A percentile compares a stretch with the other conserved stretches of the same genome.
Evolutionary conservation across 306 rosid species (phyloP).

Genomic region (Oxytropis ochrocephala): DNA sequence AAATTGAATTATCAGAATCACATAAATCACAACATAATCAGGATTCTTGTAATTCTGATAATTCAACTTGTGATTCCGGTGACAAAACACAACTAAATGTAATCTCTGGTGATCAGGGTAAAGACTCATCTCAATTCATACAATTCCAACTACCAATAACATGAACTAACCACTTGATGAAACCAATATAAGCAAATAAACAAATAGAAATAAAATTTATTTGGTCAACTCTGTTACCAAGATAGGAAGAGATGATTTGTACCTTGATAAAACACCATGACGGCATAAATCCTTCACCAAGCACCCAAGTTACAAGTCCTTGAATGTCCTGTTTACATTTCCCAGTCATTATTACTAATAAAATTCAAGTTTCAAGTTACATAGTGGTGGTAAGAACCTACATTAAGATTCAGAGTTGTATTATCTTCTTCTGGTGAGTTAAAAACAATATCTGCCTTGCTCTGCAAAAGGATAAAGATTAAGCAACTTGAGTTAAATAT

Average conservation of each 20-base stretch:
- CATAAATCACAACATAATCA: not conserved
- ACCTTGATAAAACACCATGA: constrained; percentile 95
- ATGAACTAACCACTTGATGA: not conserved
- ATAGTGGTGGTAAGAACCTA: constrained; percentile 21
- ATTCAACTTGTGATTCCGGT: not conserved
- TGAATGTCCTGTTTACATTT: constrained; percentile 68
- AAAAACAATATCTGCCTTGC: constrained; percentile 77
- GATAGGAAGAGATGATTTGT: not conserved
- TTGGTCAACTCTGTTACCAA: not conserved
- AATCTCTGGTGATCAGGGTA: not conserved
- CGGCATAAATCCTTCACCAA: constrained; percentile 93
- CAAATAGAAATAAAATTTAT: not conserved
- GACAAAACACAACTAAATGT: not conserved
- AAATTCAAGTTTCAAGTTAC: constrained; percentile 11
- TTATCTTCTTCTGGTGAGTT: constrained; percentile 51
- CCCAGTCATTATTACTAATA: constrained; percentile 4
- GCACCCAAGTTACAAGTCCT: constrained; percentile 94
- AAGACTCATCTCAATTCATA: not conserved
- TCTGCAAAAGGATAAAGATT: constrained; percentile 40
- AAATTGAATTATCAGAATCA: no score
- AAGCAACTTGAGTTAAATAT: not conserved
- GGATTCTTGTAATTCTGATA: not conserved
- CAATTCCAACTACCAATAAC: not conserved
- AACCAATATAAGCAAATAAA: not conserved
- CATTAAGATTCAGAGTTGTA: constrained; percentile 69